phyloP scores from a whole-genome alignment of 2,329 filamentous ascomycete genomes.

The Parafenestella ontariensis region DNA sequence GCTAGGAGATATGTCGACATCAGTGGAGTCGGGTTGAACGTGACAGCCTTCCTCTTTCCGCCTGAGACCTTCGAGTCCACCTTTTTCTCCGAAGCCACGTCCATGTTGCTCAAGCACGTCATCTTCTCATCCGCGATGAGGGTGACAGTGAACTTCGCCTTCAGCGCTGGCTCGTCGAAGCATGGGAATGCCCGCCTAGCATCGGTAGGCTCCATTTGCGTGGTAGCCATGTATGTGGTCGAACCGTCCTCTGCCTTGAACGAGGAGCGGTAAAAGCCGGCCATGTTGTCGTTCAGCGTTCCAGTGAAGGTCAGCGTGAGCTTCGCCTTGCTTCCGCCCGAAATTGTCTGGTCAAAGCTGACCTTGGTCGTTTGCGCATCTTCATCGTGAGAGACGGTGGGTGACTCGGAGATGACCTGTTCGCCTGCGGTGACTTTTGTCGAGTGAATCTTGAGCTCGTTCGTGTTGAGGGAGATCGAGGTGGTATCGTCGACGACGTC shows the following conservation, averaged over 20 bases:
- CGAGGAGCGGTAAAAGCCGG: conserved; percentile 94
- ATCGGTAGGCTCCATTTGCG: conserved; percentile 97
- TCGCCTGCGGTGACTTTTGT: conserved; percentile 72
- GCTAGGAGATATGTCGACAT: conserved; percentile 98
- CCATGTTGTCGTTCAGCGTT: conserved; percentile 90
- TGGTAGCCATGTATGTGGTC: conserved; percentile 83
- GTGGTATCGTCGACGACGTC: conserved; percentile 85
- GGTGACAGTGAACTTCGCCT: conserved; percentile 90
- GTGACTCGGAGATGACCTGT: conserved; percentile 65
- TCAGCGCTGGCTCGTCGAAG: conserved; percentile 94
- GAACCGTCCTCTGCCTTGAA: conserved; percentile 84
- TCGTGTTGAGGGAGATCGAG: conserved; percentile 85
- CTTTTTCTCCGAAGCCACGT: conserved; percentile 80
- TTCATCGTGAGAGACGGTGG: conserved; percentile 75
- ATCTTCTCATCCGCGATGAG: conserved; percentile 88
- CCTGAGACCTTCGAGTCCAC: conserved; percentile 69
- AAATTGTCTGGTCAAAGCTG: conserved; percentile 74
- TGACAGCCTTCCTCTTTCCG: conserved; percentile 80
- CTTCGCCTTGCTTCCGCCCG: conserved; percentile 78
- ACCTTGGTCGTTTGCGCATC: conserved; percentile 83
- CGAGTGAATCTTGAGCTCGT: conserved; percentile 83
- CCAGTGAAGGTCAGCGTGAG: conserved; percentile 81
- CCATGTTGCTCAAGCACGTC: conserved; percentile 97
- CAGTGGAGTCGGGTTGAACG: conserved; percentile 87
- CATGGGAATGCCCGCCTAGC: conserved; percentile 92